phyloP scores from a whole-genome alignment of 441 rosid genomes.

The Capsella rubella region DNA sequence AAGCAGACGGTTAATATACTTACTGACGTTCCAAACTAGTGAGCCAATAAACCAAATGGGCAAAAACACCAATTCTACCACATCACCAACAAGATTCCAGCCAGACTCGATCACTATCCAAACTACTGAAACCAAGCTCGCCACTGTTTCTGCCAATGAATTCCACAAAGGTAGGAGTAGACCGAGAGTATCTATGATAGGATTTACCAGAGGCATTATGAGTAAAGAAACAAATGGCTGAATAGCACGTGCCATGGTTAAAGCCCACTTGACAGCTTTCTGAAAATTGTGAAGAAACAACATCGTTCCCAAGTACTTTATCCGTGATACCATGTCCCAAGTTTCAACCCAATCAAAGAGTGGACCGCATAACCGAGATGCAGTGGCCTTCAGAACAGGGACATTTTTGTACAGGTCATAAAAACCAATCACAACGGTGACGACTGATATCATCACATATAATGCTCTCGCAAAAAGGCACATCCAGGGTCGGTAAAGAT shows the following conservation, averaged over 20 bases:
- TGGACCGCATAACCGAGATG: conserved; percentile 85
- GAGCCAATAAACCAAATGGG: conserved; percentile 67
- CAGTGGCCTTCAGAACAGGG: conserved; percentile 92
- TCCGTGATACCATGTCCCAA: conserved; percentile 97
- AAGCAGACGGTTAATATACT: conserved; percentile 27
- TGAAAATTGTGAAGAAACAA: conserved; percentile 88
- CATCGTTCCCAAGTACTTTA: conserved; percentile 97
- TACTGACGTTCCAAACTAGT: conserved; percentile 64
- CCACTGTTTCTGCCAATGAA: conserved; percentile 53
- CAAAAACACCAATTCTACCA: conserved; percentile 58
- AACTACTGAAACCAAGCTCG: conserved; percentile 56
- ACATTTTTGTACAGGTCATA: conserved; percentile 97
- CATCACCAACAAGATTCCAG: conserved; percentile 54
- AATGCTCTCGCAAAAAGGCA: conserved; percentile 93
- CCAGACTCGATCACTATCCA: conserved; percentile 58
- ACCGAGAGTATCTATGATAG: conserved; percentile 53
- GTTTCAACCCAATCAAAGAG: conserved; percentile 95
- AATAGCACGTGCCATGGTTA: conserved; percentile 55
- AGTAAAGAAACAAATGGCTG: conserved; percentile 70
- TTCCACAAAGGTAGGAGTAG: conserved; percentile 76
- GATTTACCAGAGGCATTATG: conserved; percentile 63
- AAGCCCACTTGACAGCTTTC: conserved; percentile 81
- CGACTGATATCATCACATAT: conserved; percentile 73
- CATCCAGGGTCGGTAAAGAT: conserved; percentile 99
- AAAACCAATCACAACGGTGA: conserved; percentile 92